These are phyloP conservation scores for Cerioporus squamosus DNA, from an alignment of 1,284 basidiomycete genomes.

Conservation along the genomic window DNA sequence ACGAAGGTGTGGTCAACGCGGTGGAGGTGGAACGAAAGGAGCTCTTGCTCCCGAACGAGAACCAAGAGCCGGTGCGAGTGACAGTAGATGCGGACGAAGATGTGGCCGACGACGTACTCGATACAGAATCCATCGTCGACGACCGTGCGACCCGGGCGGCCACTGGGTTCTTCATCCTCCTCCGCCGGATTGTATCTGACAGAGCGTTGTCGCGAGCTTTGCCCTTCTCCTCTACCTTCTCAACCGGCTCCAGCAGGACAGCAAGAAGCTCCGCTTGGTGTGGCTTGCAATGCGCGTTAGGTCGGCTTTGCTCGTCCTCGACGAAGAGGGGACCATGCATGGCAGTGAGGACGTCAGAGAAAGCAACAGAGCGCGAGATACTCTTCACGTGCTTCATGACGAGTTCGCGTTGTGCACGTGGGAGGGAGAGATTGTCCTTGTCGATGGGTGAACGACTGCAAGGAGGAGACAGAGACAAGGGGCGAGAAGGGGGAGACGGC, in stretches of 20 bases:
- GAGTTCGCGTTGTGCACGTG: constrained; percentile 29
- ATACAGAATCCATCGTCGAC: constrained; percentile 19
- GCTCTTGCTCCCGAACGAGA: constrained; percentile 54
- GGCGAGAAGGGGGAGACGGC: constrained; percentile 25
- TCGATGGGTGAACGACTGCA: constrained; percentile 24
- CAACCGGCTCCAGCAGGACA: constrained; percentile 48
- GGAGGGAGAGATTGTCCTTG: constrained; percentile 25
- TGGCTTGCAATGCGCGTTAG: constrained; percentile 34
- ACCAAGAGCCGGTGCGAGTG: constrained; percentile 56
- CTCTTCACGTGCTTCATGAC: constrained; percentile 22
- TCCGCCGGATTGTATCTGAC: constrained; percentile 8
- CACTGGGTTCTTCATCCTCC: constrained; percentile 18
- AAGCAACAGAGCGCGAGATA: constrained; percentile 45
- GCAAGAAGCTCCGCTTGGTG: constrained; percentile 47
- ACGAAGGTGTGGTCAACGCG: constrained; percentile 39
- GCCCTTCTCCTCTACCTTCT: constrained; percentile 39
- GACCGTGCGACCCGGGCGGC: constrained; percentile 17
- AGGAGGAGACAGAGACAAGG: constrained; percentile 19
- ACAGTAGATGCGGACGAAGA: constrained; percentile 35
- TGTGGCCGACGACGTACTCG: constrained; percentile 34
- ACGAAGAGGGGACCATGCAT: constrained; percentile 69
- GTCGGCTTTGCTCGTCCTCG: constrained; percentile 36
- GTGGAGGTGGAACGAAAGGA: constrained; percentile 34
- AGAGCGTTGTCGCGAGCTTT: constrained; percentile 29
- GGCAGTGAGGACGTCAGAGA: constrained; percentile 57